Evolutionary conservation across 768 basidiomycete species (phyloP), one percentile per base, ranked within the genome.

Genomic region (Rubroboletus pulcherrimus): DNA sequence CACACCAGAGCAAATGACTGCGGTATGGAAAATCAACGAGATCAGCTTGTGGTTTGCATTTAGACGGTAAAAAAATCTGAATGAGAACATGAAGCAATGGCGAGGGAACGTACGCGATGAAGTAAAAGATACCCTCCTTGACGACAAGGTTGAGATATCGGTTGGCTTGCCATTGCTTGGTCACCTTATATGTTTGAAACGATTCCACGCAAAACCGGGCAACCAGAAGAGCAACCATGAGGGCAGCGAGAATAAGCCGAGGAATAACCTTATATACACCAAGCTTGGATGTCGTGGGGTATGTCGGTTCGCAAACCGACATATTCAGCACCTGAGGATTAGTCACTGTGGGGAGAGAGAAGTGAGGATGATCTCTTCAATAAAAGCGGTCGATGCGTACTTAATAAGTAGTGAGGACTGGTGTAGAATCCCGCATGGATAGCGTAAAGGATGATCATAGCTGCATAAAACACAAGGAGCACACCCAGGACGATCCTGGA

Each of bases 111-210:
- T 58, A 66, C 65, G 21, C 51, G 9, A 55, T 0, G 29, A 66
- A 67, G 47, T 66, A 66, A 12, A 66, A 2, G 4, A 59, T 5
- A 0, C 65, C 63, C 10, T 67, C 54, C 14, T 8, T 57, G 21
- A 48, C 44, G 35, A 66, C 45, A 14, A 62, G 54, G 10, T 49
- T 21, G 39, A 66, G 14, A 14, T 58, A 67, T 40, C 26, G 45
- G 37, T 60, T 67, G n/a, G 26, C 33, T 34, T 37, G 14, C 60
- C 58, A 65, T 30, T 15, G 30, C 12, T 34, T 49, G 12, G 53
- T 62, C 3, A 7, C 39, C 42, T n/a, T 56, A 29, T 66, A 62
- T 35, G 43, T 41, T 34, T 49, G 54, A 37, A 48, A 46, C 14
- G 41, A 43, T 9, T 66, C 63, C 49, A 31, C 14, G 10, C 38